Base-by-base conservation (phyloP, 2,329 filamentous ascomycete species). In the Didymella glomerata region DNA sequence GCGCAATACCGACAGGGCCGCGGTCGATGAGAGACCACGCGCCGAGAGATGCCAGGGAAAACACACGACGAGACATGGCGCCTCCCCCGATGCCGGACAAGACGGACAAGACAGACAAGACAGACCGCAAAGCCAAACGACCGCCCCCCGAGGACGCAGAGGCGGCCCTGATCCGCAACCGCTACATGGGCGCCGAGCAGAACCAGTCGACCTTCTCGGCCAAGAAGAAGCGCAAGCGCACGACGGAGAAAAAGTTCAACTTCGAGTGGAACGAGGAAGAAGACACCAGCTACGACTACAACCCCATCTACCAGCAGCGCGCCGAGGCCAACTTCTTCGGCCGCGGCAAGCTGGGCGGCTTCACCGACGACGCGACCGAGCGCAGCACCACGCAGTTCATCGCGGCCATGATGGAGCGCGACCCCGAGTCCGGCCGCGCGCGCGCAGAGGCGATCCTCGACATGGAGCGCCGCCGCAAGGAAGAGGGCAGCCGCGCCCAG, bases 231-330 rank as follows among this genome's bases (percentile, higher is more conserved):
- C 86, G 94, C 56, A 90, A 91, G 80, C 86, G 94, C 62, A 96
- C 93, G 1, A 95, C 92, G 1, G 94, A 97, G 73, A 92, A 93
- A 79, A 98, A 99, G 76, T 99, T 99, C 82, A 99, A 97, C 71
- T 99, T 99, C 70, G 95, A 96, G 70, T 99, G 95, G 95, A 96
- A 97, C 68, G 86, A 88, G 1, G 91, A 96, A 61, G 95, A 99
- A 74, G 95, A 99, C 77, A 99, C 95, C 0, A 94, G 89, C 65
- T 85, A 83, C 2, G 89, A 92, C 67, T 90, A 93, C 73, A 93
- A 97, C 68, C 90, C 91, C 0, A 83, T 95, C 38, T 96, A 96
- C 75, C 84, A 89, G 49, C 81, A 87, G 25, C 84, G 86, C 38
- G 83, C 87, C 3, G 86, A 90, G 62, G 84, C 86, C 4, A 88